Base-by-base conservation (phyloP, 371 early-diverging fungal species). In the Globomyces sp. region DNA sequence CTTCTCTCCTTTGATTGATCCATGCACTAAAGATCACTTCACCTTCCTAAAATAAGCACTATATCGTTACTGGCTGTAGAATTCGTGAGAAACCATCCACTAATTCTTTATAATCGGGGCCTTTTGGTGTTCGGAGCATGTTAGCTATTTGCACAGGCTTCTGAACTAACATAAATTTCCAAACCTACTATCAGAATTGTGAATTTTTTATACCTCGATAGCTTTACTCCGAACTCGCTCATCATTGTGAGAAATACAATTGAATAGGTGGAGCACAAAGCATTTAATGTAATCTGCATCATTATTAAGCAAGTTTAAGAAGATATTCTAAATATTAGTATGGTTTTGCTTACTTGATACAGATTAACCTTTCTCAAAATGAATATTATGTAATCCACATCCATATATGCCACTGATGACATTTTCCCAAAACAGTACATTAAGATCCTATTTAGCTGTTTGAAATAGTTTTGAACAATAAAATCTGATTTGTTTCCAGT, bases 211-310 rank as follows among this genome's bases (percentile, higher is more conserved):
- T 24, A 24, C 24, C 24, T 24, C 24, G 24, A 85, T 77, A 44
- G 86, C 79, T 45, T 77, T 72, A 36, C 68, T 75, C 40, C 75
- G 83, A 10, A 87, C 73, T 43, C 67, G 60, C 3, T 81, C 79
- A 48, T 82, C 77, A 9, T 77, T 77, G 13, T 70, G 64, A 2
- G 79, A 66, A 41, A 89, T 67, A 60, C 79, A 85, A 8, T 77
- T 70, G 63, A 86, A 89, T 42, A 91, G 64, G 71, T 89, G 86
- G 66, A 87, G 81, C 44, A 86, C 81, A 50, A 89, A 72, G 64
- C 84, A 81, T 65, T 78, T 80, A 71, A 87, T 77, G 66, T 87
- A 89, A 42, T 88, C 86, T 3, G 77, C 67, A 66, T 91, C 90
- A 0, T 71, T 81, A 36, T 88, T 88, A 36, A 75, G 73, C 4